Percentiles rank a stretch among this genome's conserved stretches.
Evolutionary conservation across 129 eudicot species (phyloP).

Genomic region (Chrysanthemum lavandulifolium): DNA sequence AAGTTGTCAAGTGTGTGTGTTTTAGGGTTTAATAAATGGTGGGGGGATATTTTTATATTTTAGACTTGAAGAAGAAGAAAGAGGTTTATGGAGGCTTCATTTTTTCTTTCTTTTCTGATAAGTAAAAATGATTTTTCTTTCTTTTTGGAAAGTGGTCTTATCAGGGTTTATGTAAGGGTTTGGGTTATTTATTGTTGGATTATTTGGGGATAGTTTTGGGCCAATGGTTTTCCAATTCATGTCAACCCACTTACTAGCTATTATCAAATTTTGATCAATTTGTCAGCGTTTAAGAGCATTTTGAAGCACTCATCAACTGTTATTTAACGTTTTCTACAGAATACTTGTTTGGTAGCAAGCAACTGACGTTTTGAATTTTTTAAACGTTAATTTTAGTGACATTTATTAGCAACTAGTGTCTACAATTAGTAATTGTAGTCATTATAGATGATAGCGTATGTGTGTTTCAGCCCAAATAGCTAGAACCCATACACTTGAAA

Average conservation of each 20-base stretch:
- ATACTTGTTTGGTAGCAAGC: too few relatives aligned
- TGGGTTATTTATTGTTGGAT: constrained; percentile 12
- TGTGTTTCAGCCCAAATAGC: too few relatives aligned
- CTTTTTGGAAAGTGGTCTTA: not conserved
- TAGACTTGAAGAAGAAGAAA: constrained; percentile 64
- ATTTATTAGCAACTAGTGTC: too few relatives aligned
- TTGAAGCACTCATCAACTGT: too few relatives aligned
- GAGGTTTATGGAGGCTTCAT: constrained; percentile 16
- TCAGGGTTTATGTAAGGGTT: constrained; percentile 97
- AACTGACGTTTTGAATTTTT: too few relatives aligned
- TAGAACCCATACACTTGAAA: too few relatives aligned
- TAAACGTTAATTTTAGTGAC: too few relatives aligned
- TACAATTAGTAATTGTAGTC: too few relatives aligned
- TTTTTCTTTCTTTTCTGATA: not conserved
- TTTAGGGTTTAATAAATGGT: not conserved
- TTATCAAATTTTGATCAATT: too few relatives aligned
- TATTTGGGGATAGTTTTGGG: not conserved
- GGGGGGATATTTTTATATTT: not conserved
- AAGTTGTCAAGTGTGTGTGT: not conserved
- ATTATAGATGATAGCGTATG: too few relatives aligned
- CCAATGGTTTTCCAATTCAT: not conserved
- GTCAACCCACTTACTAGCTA: not conserved
- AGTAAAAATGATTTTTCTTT: not conserved
- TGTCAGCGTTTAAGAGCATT: too few relatives aligned
- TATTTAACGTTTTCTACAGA: too few relatives aligned